These are phyloP conservation scores for Parastagonospora avenae DNA, from an alignment of 2,329 filamentous ascomycete species.

Conservation along the genomic window DNA sequence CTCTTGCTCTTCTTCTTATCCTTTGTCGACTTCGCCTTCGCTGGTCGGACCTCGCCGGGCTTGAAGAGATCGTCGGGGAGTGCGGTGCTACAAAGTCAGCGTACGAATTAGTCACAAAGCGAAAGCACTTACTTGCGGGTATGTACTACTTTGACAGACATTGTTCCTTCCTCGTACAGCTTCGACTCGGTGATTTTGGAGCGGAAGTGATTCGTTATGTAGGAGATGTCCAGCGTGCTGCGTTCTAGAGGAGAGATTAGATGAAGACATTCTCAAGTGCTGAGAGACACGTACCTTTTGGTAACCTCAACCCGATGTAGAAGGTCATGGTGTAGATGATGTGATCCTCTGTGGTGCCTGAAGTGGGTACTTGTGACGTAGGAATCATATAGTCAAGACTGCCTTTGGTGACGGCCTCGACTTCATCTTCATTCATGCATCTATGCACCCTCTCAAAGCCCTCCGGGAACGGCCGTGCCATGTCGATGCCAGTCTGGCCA, in stretches of 20 bases:
- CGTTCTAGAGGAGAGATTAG: conserved; percentile 48
- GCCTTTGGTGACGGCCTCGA: conserved; percentile 66
- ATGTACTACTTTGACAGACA: conserved; percentile 80
- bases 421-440: conserved; percentile 66
- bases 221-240: conserved; percentile 76
- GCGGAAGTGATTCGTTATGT: conserved; percentile 86
- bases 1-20: conserved; percentile 43
- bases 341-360: conserved; percentile 46
- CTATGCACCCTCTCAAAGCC: conserved; percentile 83
- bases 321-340: conserved; percentile 86
- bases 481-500: conserved; percentile 72
- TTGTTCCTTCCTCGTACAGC: conserved; percentile 74
- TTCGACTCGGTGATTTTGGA: conserved; percentile 76
- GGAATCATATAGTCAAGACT: conserved; percentile 65
- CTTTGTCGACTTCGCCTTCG: conserved; percentile 53
- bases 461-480: conserved; percentile 92
- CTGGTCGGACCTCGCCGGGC: conserved; percentile 67
- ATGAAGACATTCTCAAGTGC: background rate
- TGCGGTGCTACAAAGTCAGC: conserved; percentile 67
- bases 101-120: background rate
- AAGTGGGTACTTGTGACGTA: conserved; percentile 53
- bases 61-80: conserved; percentile 90
- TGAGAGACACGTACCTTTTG: conserved; percentile 64
- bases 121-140: conserved; percentile 74
- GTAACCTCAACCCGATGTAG: conserved; percentile 87